Evolutionary conservation across 176 grass and related monocot genomes (phyloP).

Genomic region (Aegilops umbellulata): DNA sequence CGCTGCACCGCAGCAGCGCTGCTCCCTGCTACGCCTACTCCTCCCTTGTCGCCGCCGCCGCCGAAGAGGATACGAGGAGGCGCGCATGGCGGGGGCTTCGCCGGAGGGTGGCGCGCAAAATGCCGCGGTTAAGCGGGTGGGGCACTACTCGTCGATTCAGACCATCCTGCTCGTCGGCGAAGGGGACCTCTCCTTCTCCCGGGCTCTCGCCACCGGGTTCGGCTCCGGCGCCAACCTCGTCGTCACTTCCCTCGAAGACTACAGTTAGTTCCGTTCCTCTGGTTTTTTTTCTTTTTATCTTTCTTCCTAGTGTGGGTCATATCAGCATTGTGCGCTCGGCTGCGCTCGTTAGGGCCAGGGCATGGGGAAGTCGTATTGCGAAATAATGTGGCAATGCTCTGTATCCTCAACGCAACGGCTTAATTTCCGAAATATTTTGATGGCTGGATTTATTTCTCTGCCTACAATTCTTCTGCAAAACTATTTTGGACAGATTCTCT

Average conservation of each 20-base stretch:
- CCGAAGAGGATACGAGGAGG: background rate
- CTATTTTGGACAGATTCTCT: slow-evolving; percentile 23
- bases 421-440: too few species aligned
- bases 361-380: too few species aligned
- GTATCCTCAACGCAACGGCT: too few species aligned
- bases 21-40: too few species aligned
- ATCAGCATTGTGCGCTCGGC: too few species aligned
- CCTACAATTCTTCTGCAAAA: too few species aligned
- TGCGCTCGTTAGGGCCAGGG: too few species aligned
- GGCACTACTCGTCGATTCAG: slow-evolving; percentile 32
- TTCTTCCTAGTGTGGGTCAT: background rate
- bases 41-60: background rate
- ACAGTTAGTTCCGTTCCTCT: background rate
- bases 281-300: background rate
- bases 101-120: background rate
- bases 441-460: too few species aligned
- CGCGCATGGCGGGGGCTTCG: background rate
- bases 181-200: slow-evolving; percentile 58
- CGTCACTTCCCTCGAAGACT: slow-evolving; percentile 45
- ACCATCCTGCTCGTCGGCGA: slow-evolving; percentile 47
- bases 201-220: slow-evolving; percentile 47
- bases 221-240: slow-evolving; percentile 51
- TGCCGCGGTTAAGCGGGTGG: slow-evolving; percentile 27
- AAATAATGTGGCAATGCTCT: too few species aligned
- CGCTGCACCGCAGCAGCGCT: background rate